phyloP scores from a whole-genome alignment of 495 filamentous ascomycete species.

The Tuber brumale region DNA sequence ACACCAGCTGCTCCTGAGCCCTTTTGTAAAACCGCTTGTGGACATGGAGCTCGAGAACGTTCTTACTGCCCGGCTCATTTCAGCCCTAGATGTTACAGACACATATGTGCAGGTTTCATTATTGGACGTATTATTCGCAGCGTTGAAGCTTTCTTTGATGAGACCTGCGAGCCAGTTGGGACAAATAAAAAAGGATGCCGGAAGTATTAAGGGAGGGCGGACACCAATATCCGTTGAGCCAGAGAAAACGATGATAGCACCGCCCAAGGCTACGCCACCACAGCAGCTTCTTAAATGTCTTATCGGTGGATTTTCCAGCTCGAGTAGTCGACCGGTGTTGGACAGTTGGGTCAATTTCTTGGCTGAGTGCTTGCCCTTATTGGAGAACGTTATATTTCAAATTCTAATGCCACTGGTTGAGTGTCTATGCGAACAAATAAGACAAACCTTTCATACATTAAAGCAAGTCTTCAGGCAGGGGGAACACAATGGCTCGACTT shows the following conservation, averaged over 20 bases:
- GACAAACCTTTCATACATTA: constrained; percentile 58
- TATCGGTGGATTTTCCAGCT: constrained; percentile 69
- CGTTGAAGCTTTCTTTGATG: constrained; percentile 60
- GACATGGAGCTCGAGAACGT: constrained; percentile 64
- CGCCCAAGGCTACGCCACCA: constrained; percentile 53
- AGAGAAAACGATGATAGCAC: constrained; percentile 39
- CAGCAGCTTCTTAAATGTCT: constrained; percentile 73
- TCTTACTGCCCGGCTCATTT: constrained; percentile 63
- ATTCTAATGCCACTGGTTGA: constrained; percentile 84
- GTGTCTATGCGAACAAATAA: constrained; percentile 73
- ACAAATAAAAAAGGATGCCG: constrained; percentile 44
- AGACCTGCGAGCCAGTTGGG: constrained; percentile 46
- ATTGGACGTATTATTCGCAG: constrained; percentile 65
- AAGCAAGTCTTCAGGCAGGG: constrained; percentile 51
- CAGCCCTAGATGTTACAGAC: constrained; percentile 55
- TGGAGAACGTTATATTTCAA: constrained; percentile 76
- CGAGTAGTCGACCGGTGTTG: constrained; percentile 65
- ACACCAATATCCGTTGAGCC: constrained; percentile 12
- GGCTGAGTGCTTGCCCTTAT: constrained; percentile 74
- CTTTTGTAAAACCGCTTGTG: constrained; percentile 58
- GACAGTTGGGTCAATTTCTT: constrained; percentile 88
- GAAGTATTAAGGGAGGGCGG: constrained; percentile 44
- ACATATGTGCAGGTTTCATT: constrained; percentile 65
- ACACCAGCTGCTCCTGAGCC: constrained; percentile 67
- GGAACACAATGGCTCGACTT: constrained; percentile 28